Conservation (phyloP, 225 moss, liverwort and hornwort genomes). For the Asterella californica region DNA sequence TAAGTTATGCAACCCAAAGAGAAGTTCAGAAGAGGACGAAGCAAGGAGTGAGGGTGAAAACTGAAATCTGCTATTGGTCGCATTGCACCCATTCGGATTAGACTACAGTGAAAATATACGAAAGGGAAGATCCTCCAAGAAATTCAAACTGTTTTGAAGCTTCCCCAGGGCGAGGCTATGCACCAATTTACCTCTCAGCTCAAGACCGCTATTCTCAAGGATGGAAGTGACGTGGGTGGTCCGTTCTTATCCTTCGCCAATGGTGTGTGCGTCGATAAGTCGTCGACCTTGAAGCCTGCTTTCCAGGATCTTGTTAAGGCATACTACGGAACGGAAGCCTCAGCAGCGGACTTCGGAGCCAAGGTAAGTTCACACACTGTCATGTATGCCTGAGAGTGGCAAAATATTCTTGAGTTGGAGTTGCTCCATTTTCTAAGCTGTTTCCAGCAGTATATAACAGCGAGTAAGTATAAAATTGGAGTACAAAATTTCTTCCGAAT, state of each 20-base stretch:
- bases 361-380: conserved; percentile 33
- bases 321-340: conserved; percentile 38
- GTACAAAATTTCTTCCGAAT: too few relatives aligned
- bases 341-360: conserved; percentile 38
- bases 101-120: too few relatives aligned
- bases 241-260: conserved; percentile 40
- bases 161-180: conserved; percentile 44
- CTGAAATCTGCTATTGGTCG: too few relatives aligned
- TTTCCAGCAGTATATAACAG: too few relatives aligned
- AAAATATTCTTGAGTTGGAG: too few relatives aligned
- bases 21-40: too few relatives aligned
- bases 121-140: conserved; percentile 59
- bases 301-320: conserved; percentile 41
- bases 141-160: conserved; percentile 43
- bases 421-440: background rate
- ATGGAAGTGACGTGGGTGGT: conserved; percentile 38
- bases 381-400: too few relatives aligned
- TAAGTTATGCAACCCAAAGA: too few relatives aligned
- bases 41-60: too few relatives aligned
- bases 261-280: conserved; percentile 51
- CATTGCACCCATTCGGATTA: too few relatives aligned
- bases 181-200: conserved; percentile 50
- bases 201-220: conserved; percentile 34
- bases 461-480: too few relatives aligned
- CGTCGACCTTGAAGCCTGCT: conserved; percentile 36